Base-by-base conservation (phyloP, 129 eudicot species). In the Centrapalus pauciflorus region DNA sequence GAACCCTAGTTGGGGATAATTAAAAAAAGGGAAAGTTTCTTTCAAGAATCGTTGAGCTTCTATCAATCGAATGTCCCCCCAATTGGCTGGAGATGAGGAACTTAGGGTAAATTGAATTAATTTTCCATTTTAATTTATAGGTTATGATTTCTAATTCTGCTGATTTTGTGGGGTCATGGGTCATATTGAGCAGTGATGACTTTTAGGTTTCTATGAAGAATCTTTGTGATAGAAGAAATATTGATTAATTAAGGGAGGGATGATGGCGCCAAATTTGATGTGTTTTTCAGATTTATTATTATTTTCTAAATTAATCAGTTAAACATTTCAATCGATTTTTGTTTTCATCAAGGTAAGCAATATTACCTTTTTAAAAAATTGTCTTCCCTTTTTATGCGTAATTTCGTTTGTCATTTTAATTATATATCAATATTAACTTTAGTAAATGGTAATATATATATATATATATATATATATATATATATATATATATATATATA, bases 111-210 rank as follows among this genome's bases (percentile, higher is more conserved):
- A 35, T 64, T 24, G 51, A 10, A 19, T 11, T 38, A 37, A 68
- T 34, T 62, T 37, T 17, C 16, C 14, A 35, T 25, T 50, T 51
- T 65, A 52, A 56, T 70, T 70, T 57, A 41, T 70, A 70, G 75
- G 54, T 70, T 57, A 41, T 65, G 68, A 46, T 74, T 46, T n/a
- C 25, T 58, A 26, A 56, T 66, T 57, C 7, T 25, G 74, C 55
- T 58, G 74, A 75, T 75, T 74, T 75, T 66, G 79, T 66, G 74
- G 79, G 67, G 74, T 66, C 54, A 34, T 34, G n/a, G n/a, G 7
- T 34, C 78, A 21, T 33, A 49, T 57, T 7, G 41, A 24, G 13
- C 28, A 52, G 78, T 43, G 66, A 32, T 54, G 70, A 74, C 56
- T 66, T 16, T 51, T 72, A 61, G 70, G 79, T 32, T 64, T 75